A percentile compares a stretch with the other conserved stretches of the same genome.
These are phyloP conservation scores for Tricholoma matsutake DNA, from an alignment of 768 basidiomycete genomes.

Conservation along the genomic window DNA sequence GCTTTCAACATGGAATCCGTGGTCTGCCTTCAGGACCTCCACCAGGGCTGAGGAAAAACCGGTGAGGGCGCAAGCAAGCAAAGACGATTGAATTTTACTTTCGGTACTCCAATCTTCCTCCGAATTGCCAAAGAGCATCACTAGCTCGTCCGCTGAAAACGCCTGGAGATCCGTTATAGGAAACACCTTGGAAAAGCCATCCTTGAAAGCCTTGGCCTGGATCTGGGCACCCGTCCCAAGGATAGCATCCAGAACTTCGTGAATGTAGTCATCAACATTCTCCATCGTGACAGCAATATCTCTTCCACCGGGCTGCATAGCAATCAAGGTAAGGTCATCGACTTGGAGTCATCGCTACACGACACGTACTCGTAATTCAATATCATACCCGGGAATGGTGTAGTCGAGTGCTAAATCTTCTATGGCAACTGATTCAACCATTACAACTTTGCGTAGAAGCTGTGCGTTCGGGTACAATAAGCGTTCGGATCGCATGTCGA, in stretches of 20 bases:
- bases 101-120: conserved; percentile 97
- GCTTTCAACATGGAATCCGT: conserved; percentile 96
- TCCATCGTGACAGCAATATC: conserved; percentile 78
- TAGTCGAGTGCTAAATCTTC: conserved; percentile 94
- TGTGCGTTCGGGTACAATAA: conserved; percentile 19
- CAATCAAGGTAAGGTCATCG: not conserved
- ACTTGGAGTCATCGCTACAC: not conserved
- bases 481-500: not conserved
- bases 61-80: conserved; percentile 10
- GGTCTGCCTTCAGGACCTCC: conserved; percentile 93
- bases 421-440: conserved; percentile 62
- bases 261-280: conserved; percentile 88
- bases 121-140: conserved; percentile 91
- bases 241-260: conserved; percentile 84
- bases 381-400: conserved; percentile 93
- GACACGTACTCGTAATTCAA: conserved; percentile 77
- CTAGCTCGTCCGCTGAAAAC: conserved; percentile 93
- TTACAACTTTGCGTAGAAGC: conserved; percentile 53
- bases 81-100: conserved; percentile 50
- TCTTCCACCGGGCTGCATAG: conserved; percentile 66
- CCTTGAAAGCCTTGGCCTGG: conserved; percentile 89
- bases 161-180: conserved; percentile 86
- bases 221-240: conserved; percentile 74
- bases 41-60: conserved; percentile 57
- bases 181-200: conserved; percentile 96